Base-by-base conservation (phyloP, 1,284 basidiomycete genomes). In the Papiliotrema terrestris region DNA sequence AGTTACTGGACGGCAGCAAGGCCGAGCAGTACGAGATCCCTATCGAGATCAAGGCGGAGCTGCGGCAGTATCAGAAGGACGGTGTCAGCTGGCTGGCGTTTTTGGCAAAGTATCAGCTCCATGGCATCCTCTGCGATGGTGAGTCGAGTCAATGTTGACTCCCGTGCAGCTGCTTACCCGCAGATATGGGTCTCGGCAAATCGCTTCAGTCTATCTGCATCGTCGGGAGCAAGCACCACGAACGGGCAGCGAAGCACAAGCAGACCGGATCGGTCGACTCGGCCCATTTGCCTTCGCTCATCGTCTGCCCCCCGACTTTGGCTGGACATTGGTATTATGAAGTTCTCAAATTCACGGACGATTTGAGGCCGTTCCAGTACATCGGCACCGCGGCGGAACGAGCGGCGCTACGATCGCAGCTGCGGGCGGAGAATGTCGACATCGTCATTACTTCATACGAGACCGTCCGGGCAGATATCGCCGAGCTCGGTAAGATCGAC, bases 71-170 rank as follows among this genome's bases (percentile, higher is more conserved):
- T 72, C 96, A 99, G 75, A 89, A 91, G 73, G 96, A 99, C 59
- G 96, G 96, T 44, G 91, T 99, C 65, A 98, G 93, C 74, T 99
- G 96, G 96, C 82, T 99, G 45, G 96, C 96, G 0, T 99, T 99
- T 80, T 81, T 99, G 42, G 89, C 93, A 29, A 79, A 95, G 74
- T 98, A 95, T 70, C 96, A 98, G 73, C 78, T 99, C 5, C 96
- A 99, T 74, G 96, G 96, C 20, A 92, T 98, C 65, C 85, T 99
- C 29, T 99, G 96, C 73, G 96, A 99, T 72, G 95, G 92, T 91
- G 66, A 68, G 86, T 23, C 29, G 9, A 19, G 29, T 32, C 29
- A 32, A 6, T 32, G 11, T 32, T 11, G 11, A 11, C 29, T n/a
- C n/a, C n/a, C 20, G 20, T 13, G 25, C 9, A 22, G 17, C 6